Evolutionary conservation across 345 rosid genomes (phyloP), one percentile per base, ranked within the genome.

Genomic region (Nasturtium officinale): DNA sequence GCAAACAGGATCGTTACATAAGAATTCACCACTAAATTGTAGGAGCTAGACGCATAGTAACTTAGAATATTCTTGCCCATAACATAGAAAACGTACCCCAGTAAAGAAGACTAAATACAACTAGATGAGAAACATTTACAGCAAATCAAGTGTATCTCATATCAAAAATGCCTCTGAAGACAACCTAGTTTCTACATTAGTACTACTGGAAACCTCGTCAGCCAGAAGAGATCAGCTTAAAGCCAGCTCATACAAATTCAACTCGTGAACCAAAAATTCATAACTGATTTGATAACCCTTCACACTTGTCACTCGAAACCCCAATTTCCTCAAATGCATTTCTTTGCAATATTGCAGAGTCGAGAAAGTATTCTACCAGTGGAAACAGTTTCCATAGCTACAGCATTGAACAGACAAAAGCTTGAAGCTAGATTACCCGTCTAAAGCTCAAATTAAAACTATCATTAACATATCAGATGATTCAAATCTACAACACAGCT

Each of bases 1-100:
- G 42, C 54, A 70, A 42, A 57, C 40, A 65, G 50, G 71, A 50
- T 30, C 13, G 15, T 71, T 40, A 77, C 15, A 71, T 21, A 33
- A 64, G 15, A 77, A 56, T n/a, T 47, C 61, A 21, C 15, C 21
- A 48, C 67, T 38, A 57, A 20, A 75, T 5, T 15, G 23, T 29
- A 21, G 68, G 32, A 42, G 54, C 38, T 40, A 40, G 25, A 50
- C 30, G 15, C 23, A 58, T 9, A 16, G 58, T 40, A 32, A 50
- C 71, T 50, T 71, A 42, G 50, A 33, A 35, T 35, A 37, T n/a
- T 37, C 28, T 29, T 55, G 35, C 42, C 46, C 28, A 12, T 13
- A 15, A 35, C 46, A 69, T 7, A 47, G 33, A 33, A 30, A 40
- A 38, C 11, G 11, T 50, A 61, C 16, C 61, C 56, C 33, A 26